Evolutionary conservation across 495 filamentous ascomycete genomes (phyloP), one percentile per base, ranked within the genome.

Genomic region (Penicillium riverlandense): DNA sequence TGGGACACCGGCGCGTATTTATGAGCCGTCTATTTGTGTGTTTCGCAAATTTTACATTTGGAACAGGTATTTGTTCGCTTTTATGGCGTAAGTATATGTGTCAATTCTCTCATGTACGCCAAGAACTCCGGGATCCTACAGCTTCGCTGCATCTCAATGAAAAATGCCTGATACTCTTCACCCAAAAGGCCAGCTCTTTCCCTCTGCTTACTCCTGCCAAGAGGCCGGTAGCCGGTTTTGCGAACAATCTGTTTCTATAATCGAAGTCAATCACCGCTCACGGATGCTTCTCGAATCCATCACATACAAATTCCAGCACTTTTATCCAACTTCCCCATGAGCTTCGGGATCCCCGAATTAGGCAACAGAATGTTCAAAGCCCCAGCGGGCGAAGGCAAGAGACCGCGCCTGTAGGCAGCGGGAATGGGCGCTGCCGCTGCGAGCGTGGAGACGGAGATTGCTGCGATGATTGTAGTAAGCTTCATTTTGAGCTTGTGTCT

Each of bases 301-400:
- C n/a, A 43, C 46, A 33, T 43, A 53, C 50, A 50, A 38, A 57
- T 30, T 50, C 30, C 10, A 50, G 32, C 4, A 29, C 29, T 8
- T 44, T 44, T 37, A 22, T 4, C 22, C 6, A 58, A 9, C 34
- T 51, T 50, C 2, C 29, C 29, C 2, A 43, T 37, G 9, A 58
- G 35, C 30, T 41, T 38, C 1, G 52, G 49, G 16, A 53, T 37
- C 8, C 49, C 55, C 16, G 47, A 53, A 29, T 40, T 30, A 31
- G 55, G 53, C 16, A 47, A 48, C 40, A 55, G 42, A 29, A 14
- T 47, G 4, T 59, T 47, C 11, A 56, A 22, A 11, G 42, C 6
- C n/a, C 43, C 33, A 31, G 43, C 49, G 1, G 49, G 49, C n/a
- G 38, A 31, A 13, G 55, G 55, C 13, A 58, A 45, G 5, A 53